Conservation (phyloP, 345 rosid genomes). For the Citrus maxima region DNA sequence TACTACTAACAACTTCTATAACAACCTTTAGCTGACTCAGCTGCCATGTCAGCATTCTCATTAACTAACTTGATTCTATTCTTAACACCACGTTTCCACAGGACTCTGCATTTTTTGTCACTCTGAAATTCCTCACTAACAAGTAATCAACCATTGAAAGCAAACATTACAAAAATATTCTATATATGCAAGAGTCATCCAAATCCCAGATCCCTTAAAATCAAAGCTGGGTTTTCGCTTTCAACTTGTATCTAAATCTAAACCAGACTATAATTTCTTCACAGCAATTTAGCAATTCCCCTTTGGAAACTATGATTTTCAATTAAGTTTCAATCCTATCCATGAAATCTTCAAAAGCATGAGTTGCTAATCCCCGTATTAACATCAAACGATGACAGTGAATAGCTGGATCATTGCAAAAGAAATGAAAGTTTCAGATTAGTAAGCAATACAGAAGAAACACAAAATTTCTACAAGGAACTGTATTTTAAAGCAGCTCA, state of each 20-base stretch:
- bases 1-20: too few relatives aligned
- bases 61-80: too few relatives aligned
- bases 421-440: too few relatives aligned
- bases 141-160: background rate
- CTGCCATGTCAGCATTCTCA: too few relatives aligned
- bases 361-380: background rate
- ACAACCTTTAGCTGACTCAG: too few relatives aligned
- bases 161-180: background rate
- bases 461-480: background rate
- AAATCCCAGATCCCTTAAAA: background rate
- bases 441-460: background rate
- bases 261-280: background rate
- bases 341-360: background rate
- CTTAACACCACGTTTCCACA: background rate
- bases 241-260: background rate
- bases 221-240: background rate
- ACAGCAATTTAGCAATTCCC: background rate
- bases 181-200: too few relatives aligned
- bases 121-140: too few relatives aligned
- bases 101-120: background rate
- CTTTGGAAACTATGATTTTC: background rate
- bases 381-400: background rate
- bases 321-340: background rate
- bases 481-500: slow-evolving; percentile 6
- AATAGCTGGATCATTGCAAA: too few relatives aligned